These are phyloP conservation scores for Ascocoryne sarcoides DNA, from an alignment of 2,329 filamentous ascomycete genomes.

Conservation along the genomic window DNA sequence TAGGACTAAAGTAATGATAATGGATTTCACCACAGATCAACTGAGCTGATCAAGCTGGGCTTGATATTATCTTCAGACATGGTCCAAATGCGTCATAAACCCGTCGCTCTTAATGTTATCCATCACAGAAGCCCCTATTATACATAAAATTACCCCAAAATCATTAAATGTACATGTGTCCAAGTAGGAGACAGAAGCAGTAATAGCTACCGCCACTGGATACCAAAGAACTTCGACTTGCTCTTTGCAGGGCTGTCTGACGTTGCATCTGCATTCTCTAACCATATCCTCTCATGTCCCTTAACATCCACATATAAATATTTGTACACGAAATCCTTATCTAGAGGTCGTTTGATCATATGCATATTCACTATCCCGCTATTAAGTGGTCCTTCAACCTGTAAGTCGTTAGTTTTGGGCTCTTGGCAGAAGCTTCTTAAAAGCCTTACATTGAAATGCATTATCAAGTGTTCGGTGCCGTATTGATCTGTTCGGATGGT, in stretches of 20 bases:
- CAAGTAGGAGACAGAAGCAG: too few relatives aligned
- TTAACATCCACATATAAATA: constrained; percentile 73
- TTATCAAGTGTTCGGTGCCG: constrained; percentile 71
- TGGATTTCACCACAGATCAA: too few relatives aligned
- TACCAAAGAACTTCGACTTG: constrained; percentile 27
- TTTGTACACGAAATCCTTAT: constrained; percentile 70
- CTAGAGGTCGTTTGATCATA: constrained; percentile 57
- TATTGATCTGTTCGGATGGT: constrained; percentile 59
- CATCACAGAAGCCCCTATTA: too few relatives aligned
- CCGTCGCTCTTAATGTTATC: too few relatives aligned
- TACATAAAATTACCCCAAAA: too few relatives aligned
- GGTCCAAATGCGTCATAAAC: too few relatives aligned
- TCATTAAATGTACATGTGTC: too few relatives aligned
- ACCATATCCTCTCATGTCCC: constrained; percentile 56
- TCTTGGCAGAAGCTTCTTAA: neutral
- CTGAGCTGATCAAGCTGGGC: too few relatives aligned
- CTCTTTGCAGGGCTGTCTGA: constrained; percentile 20
- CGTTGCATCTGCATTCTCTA: constrained; percentile 48
- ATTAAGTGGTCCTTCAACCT: constrained; percentile 70
- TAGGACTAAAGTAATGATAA: too few relatives aligned
- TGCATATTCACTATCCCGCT: constrained; percentile 69
- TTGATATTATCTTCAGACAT: too few relatives aligned
- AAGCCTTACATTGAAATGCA: constrained; percentile 71
- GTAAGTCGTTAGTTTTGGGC: constrained; percentile 21
- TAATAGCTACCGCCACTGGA: constrained; percentile 26